Conservation (phyloP, 1,284 basidiomycete species). For the Uromyces viciae-fabae region DNA sequence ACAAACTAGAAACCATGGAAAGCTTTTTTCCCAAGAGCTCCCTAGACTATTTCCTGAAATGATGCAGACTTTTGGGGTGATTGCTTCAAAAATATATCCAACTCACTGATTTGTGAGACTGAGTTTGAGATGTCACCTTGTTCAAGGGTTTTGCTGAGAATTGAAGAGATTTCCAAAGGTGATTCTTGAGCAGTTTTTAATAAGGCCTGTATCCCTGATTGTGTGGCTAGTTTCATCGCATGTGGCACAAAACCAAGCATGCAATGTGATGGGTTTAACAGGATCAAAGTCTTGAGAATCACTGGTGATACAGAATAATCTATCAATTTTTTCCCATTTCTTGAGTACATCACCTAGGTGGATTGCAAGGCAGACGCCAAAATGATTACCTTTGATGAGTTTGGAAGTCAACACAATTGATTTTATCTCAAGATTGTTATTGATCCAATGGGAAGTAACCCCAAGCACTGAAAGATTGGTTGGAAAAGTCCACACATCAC, state of each 20-base stretch:
- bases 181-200: background rate
- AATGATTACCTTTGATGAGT: background rate
- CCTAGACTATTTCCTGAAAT: background rate
- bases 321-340: too few species aligned
- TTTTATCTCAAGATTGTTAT: too few species aligned
- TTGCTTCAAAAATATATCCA: background rate
- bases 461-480: background rate
- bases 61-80: background rate
- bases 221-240: background rate
- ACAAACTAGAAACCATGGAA: background rate
- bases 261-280: too few species aligned
- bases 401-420: too few species aligned
- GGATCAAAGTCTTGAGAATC: too few species aligned
- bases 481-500: background rate
- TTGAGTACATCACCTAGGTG: background rate
- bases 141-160: background rate
- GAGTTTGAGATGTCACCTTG: background rate
- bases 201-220: background rate
- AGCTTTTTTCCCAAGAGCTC: background rate
- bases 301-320: too few species aligned
- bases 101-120: background rate
- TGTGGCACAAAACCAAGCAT: background rate
- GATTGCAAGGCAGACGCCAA: background rate
- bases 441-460: background rate
- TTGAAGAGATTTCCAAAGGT: too few species aligned